These are phyloP conservation scores for Escallonia herrerae DNA, from an alignment of 129 eudicot species.

Conservation along the genomic window DNA sequence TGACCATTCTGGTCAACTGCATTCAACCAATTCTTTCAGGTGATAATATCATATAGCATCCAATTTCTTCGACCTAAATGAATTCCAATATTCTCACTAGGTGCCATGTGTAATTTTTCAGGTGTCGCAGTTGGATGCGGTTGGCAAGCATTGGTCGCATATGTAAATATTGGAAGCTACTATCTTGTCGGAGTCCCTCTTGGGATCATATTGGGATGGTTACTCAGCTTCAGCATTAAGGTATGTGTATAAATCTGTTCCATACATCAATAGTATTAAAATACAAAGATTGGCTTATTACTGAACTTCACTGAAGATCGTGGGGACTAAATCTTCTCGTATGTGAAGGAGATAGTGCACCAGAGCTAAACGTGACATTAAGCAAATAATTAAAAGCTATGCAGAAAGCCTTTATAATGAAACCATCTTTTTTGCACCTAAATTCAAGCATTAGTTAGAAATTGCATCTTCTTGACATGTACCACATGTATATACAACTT, in stretches of 20 bases:
- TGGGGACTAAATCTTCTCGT: too few species aligned
- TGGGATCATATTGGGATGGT: constrained; percentile 32
- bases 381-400: too few species aligned
- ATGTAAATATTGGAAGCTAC: constrained; percentile 37
- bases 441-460: too few species aligned
- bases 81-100: not conserved
- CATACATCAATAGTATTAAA: not conserved
- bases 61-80: not conserved
- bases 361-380: too few species aligned
- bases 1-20: constrained; percentile 30
- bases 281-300: not conserved
- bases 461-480: too few species aligned
- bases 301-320: not conserved
- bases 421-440: too few species aligned
- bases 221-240: constrained; percentile 27
- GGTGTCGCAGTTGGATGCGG: constrained; percentile 60
- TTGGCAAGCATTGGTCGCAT: constrained; percentile 41
- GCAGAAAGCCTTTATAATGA: too few species aligned
- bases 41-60: not conserved
- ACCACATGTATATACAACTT: too few species aligned
- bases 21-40: constrained; percentile 41
- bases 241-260: constrained; percentile 7
- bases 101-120: constrained; percentile 4
- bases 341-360: too few species aligned
- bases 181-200: constrained; percentile 40